Percentiles rank a stretch among this genome's conserved stretches.
These are phyloP conservation scores for Erysimum cheiranthoides DNA, from an alignment of 345 rosid species.

Conservation along the genomic window DNA sequence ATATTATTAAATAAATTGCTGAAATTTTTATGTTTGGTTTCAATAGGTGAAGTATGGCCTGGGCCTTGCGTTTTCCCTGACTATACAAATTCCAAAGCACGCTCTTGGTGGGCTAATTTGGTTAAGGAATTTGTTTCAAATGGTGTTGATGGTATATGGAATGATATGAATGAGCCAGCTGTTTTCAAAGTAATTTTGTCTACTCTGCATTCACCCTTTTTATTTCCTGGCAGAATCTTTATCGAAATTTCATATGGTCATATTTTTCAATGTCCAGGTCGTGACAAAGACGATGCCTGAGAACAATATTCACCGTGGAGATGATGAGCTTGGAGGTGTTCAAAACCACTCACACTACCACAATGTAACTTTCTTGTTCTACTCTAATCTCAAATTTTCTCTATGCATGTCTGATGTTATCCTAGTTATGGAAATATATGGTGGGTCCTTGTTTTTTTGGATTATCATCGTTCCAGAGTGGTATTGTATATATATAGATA, in stretches of 20 bases:
- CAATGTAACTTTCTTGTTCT: slow-evolving; percentile 62
- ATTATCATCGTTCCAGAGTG: not conserved
- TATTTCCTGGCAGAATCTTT: slow-evolving; percentile 34
- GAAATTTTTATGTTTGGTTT: slow-evolving; percentile 24
- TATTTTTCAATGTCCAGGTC: slow-evolving; percentile 50
- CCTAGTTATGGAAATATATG: not conserved
- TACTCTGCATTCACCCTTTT: slow-evolving; percentile 8
- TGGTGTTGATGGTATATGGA: slow-evolving; percentile 99
- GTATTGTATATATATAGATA: not conserved
- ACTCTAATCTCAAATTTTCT: slow-evolving; percentile 1
- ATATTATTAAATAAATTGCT: not conserved
- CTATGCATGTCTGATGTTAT: slow-evolving; percentile 7
- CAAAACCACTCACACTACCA: slow-evolving; percentile 85
- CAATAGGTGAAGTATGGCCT: slow-evolving; percentile 94
- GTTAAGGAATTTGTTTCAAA: slow-evolving; percentile 77
- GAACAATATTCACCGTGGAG: slow-evolving; percentile 79
- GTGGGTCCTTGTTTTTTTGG: not conserved
- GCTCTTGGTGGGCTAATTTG: slow-evolving; percentile 87
- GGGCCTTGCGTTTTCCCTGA: slow-evolving; percentile 94
- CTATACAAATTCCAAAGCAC: slow-evolving; percentile 74
- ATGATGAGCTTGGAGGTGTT: slow-evolving; percentile 79
- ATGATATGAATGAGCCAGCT: slow-evolving; percentile 97
- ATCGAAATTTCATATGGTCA: not conserved
- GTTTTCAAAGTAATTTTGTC: slow-evolving; percentile 66
- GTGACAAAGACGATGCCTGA: slow-evolving; percentile 95